Conservation (phyloP, 2,329 filamentous ascomycete species). For the Sarocladium kiliense region DNA sequence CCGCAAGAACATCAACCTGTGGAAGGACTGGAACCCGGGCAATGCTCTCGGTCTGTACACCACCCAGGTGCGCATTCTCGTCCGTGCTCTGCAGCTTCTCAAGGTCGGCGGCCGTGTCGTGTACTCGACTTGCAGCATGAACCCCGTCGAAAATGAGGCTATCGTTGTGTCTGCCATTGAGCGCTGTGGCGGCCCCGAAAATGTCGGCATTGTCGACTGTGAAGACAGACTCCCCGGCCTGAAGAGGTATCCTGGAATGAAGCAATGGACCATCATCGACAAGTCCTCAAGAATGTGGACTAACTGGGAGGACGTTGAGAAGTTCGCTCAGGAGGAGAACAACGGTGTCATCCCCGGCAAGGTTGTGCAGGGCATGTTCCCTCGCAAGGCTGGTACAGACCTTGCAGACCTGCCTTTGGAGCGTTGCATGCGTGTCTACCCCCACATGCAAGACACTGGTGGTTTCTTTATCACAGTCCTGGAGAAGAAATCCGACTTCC, state of each 20-base stretch:
- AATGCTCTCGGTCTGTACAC: slow-evolving; percentile 83
- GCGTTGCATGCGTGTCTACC: slow-evolving; percentile 88
- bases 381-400: slow-evolving; percentile 47
- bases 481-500: slow-evolving; percentile 86
- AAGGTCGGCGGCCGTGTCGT: slow-evolving; percentile 93
- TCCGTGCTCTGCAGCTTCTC: slow-evolving; percentile 89
- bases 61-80: slow-evolving; percentile 84
- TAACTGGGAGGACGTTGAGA: slow-evolving; percentile 76
- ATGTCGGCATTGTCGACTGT: slow-evolving; percentile 82
- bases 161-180: slow-evolving; percentile 85
- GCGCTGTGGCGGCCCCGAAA: slow-evolving; percentile 75
- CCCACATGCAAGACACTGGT: slow-evolving; percentile 92
- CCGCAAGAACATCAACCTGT: slow-evolving; percentile 88
- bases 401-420: slow-evolving; percentile 71
- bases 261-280: slow-evolving; percentile 86
- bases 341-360: slow-evolving; percentile 55
- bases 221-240: slow-evolving; percentile 70
- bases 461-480: slow-evolving; percentile 96
- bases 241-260: slow-evolving; percentile 71
- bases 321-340: slow-evolving; percentile 56
- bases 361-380: slow-evolving; percentile 80
- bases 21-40: slow-evolving; percentile 89
- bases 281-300: slow-evolving; percentile 75
- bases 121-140: slow-evolving; percentile 98
- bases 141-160: slow-evolving; percentile 94